Evolutionary conservation across 2,329 filamentous ascomycete species (phyloP).

Genomic region (Chrysosporium keratinophilum): DNA sequence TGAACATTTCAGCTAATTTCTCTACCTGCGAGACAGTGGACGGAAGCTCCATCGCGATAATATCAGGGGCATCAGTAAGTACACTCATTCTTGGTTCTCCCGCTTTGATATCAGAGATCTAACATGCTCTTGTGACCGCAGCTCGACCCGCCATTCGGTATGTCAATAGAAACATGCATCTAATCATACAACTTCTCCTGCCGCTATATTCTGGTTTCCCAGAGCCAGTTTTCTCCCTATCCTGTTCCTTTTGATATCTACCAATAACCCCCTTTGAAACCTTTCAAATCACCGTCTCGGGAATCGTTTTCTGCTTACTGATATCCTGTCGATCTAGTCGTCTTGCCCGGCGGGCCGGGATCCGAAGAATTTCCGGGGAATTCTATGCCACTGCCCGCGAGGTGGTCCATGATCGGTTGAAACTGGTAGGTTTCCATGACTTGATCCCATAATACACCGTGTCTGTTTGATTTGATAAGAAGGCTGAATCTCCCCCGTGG

Average conservation of each 20-base stretch:
- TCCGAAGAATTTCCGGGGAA: conserved; percentile 22
- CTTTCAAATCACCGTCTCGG: neutral
- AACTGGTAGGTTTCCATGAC: conserved; percentile 18
- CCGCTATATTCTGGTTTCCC: too few relatives aligned
- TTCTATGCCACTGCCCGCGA: conserved; percentile 25
- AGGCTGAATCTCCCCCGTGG: neutral
- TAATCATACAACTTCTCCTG: too few relatives aligned
- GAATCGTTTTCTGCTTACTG: neutral
- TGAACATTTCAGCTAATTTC: neutral
- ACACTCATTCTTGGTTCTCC: neutral
- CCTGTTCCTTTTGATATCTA: too few relatives aligned
- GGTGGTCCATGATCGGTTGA: conserved; percentile 18
- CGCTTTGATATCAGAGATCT: neutral
- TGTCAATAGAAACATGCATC: too few relatives aligned
- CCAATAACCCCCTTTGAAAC: too few relatives aligned
- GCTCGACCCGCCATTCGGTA: conserved; percentile 27
- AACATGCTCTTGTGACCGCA: conserved; percentile 7
- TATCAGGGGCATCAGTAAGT: conserved; percentile 25
- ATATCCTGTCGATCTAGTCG: conserved; percentile 19
- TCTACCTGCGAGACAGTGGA: neutral
- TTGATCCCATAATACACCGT: too few relatives aligned
- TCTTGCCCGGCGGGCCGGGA: conserved; percentile 30
- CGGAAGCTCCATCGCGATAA: conserved; percentile 20
- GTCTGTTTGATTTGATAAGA: neutral
- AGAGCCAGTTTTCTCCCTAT: too few relatives aligned